Percentiles rank a stretch among this genome's conserved stretches.
phyloP scores from a whole-genome alignment of 495 filamentous ascomycete species.

The Xylaria palmicola region DNA sequence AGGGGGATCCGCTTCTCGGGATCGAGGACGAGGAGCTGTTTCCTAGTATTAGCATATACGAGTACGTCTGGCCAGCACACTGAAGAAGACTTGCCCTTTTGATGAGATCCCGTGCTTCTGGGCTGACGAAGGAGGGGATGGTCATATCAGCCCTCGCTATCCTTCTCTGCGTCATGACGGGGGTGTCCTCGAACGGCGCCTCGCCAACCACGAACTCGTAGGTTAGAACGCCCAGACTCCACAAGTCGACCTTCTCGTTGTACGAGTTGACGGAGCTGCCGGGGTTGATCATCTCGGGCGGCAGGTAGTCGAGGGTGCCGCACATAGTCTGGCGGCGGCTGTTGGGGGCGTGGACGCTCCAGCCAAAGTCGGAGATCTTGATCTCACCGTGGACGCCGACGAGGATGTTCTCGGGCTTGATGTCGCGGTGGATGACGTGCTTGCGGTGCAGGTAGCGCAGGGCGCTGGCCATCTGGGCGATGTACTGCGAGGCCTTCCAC shows the following conservation, averaged over 20 bases:
- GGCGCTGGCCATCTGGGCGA: conserved; percentile 97
- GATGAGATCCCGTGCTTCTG: conserved; percentile 90
- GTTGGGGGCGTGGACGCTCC: conserved; percentile 97
- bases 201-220: conserved; percentile 97
- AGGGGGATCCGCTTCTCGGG: conserved; percentile 90
- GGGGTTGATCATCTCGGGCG: conserved; percentile 92
- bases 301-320: conserved; percentile 94
- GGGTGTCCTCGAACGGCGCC: conserved; percentile 94
- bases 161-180: conserved; percentile 88
- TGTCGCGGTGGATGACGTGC: conserved; percentile 97
- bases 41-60: conserved; percentile 16
- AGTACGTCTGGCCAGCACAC: background rate
- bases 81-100: conserved; percentile 64
- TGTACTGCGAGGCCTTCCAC: conserved; percentile 94
- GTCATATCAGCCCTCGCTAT: conserved; percentile 91
- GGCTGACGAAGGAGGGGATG: conserved; percentile 83
- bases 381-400: conserved; percentile 97
- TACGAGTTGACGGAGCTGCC: conserved; percentile 81
- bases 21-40: conserved; percentile 84
- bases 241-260: conserved; percentile 92
- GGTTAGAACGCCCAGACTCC: conserved; percentile 91
- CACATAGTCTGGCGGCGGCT: conserved; percentile 94
- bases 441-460: conserved; percentile 92
- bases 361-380: conserved; percentile 98
- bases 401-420: conserved; percentile 98